Conservation (phyloP, 2,329 filamentous ascomycete species). For the Fusarium sp. region DNA sequence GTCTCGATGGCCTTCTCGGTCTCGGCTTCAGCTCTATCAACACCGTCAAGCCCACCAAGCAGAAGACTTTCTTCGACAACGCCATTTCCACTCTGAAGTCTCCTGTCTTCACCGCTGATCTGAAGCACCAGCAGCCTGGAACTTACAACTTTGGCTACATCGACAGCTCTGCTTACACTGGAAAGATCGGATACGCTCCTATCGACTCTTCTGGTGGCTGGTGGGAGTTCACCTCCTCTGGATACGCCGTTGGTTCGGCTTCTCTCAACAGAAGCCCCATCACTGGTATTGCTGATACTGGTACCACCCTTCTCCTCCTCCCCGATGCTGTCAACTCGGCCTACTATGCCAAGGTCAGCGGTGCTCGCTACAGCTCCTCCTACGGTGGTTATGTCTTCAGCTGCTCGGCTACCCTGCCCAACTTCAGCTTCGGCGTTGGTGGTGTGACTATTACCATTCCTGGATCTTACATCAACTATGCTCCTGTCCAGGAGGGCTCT, state of each 20-base stretch:
- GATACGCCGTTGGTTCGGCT: slow-evolving; percentile 34
- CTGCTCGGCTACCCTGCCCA: slow-evolving; percentile 59
- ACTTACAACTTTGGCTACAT: slow-evolving; percentile 80
- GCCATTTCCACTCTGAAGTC: slow-evolving; percentile 33
- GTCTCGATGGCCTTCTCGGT: slow-evolving; percentile 57
- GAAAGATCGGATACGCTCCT: slow-evolving; percentile 69
- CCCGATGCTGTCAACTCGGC: slow-evolving; percentile 61
- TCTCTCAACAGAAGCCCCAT: slow-evolving; percentile 49
- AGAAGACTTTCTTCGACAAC: slow-evolving; percentile 58
- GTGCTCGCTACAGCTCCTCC: slow-evolving; percentile 53
- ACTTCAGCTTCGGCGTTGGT: slow-evolving; percentile 66
- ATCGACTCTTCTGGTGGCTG: slow-evolving; percentile 70
- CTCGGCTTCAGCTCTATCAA: slow-evolving; percentile 58
- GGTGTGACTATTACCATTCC: slow-evolving; percentile 67
- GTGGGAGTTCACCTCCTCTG: slow-evolving; percentile 65
- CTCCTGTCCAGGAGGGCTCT: slow-evolving; percentile 53
- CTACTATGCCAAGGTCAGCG: slow-evolving; percentile 61
- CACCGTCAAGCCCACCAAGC: slow-evolving; percentile 53
- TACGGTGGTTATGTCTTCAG: slow-evolving; percentile 60
- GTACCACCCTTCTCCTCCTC: slow-evolving; percentile 72
- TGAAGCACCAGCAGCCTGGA: slow-evolving; percentile 66
- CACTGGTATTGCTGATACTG: slow-evolving; percentile 65
- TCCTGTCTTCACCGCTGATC: slow-evolving; percentile 73
- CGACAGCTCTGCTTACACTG: slow-evolving; percentile 71
- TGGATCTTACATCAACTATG: slow-evolving; percentile 66